phyloP scores from a whole-genome alignment of 129 eudicot genomes.

The Calendula officinalis region DNA sequence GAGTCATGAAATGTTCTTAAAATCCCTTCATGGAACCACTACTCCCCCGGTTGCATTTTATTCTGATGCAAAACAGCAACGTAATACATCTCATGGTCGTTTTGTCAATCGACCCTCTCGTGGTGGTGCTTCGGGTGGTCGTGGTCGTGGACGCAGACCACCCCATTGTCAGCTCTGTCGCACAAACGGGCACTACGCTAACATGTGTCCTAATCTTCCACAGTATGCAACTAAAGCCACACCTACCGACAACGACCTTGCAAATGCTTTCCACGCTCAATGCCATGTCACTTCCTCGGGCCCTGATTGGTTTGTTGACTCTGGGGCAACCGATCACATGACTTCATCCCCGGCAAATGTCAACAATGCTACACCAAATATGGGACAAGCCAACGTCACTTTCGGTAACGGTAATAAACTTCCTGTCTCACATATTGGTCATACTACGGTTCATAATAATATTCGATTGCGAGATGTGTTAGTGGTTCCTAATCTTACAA shows the following conservation, averaged over 20 bases:
- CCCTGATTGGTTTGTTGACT: neutral
- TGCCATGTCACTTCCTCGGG: neutral
- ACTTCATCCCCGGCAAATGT: neutral
- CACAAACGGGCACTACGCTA: neutral
- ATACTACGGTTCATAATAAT: neutral
- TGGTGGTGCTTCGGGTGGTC: neutral
- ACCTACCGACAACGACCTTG: neutral
- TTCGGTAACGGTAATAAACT: slow-evolving; percentile 1
- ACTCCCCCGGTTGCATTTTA: neutral
- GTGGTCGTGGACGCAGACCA: neutral
- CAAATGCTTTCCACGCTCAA: neutral
- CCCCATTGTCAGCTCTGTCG: neutral
- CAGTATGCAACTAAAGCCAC: neutral
- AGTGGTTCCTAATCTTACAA: neutral
- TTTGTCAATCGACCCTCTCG: neutral
- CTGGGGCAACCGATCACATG: neutral
- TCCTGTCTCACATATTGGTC: neutral
- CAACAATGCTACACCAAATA: neutral
- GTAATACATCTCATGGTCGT: slow-evolving; percentile 1
- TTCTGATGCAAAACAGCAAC: neutral
- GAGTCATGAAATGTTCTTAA: neutral
- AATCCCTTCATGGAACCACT: neutral
- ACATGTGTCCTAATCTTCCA: neutral
- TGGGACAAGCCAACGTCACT: neutral
- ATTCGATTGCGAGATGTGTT: neutral